A percentile compares a stretch with the other conserved stretches of the same genome.
phyloP scores from a whole-genome alignment of 805 yeast species.

The Blastobotrys americana region DNA sequence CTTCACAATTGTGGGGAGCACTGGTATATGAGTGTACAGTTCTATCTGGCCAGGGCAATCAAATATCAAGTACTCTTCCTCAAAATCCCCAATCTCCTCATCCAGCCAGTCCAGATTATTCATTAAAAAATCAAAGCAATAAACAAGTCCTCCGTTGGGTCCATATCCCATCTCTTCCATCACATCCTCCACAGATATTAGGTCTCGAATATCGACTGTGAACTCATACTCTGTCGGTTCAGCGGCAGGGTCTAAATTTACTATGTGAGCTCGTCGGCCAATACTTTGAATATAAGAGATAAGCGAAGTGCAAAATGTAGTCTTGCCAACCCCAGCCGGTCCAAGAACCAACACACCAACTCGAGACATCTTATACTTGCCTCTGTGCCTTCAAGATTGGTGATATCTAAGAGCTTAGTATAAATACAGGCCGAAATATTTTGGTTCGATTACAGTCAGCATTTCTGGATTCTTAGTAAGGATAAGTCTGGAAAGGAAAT shows the following conservation, averaged over 20 bases:
- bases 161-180: constrained; percentile 93
- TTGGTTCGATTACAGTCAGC: too few species aligned
- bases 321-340: constrained; percentile 97
- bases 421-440: too few species aligned
- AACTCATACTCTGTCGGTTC: constrained; percentile 88
- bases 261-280: constrained; percentile 91
- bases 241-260: constrained; percentile 95
- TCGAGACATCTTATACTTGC: constrained; percentile 58
- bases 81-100: constrained; percentile 92
- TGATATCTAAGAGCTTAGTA: too few species aligned
- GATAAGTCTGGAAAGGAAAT: too few species aligned
- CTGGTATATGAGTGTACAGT: constrained; percentile 88
- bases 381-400: too few species aligned
- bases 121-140: constrained; percentile 83
- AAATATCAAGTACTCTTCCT: constrained; percentile 87
- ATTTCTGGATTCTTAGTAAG: too few species aligned
- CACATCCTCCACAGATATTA: constrained; percentile 85
- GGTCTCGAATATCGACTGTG: constrained; percentile 84
- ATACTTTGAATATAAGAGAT: constrained; percentile 81
- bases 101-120: constrained; percentile 95
- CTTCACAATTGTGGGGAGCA: constrained; percentile 78
- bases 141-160: constrained; percentile 89
- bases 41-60: constrained; percentile 98
- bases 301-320: constrained; percentile 85
- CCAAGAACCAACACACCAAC: constrained; percentile 92